These are phyloP conservation scores for Arctium minus DNA, from an alignment of 129 eudicot genomes.

Conservation along the genomic window DNA sequence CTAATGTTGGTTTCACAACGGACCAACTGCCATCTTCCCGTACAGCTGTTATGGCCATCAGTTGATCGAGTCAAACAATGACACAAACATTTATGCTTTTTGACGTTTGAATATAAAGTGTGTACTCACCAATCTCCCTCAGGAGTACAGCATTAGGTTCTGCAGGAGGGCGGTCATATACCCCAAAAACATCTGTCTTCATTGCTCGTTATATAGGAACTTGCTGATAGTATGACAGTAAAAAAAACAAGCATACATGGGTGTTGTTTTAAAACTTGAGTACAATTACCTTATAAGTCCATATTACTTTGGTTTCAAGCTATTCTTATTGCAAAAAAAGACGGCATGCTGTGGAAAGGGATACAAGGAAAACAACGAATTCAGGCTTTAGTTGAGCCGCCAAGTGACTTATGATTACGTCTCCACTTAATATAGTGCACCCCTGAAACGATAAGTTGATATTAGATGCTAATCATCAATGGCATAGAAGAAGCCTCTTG, in stretches of 20 bases:
- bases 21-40: slow-evolving; percentile 87
- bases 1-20: slow-evolving; percentile 59
- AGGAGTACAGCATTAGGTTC: slow-evolving; percentile 80
- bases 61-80: slow-evolving; percentile 6
- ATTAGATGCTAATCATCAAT: slow-evolving; percentile 11
- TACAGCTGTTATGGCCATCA: slow-evolving; percentile 57
- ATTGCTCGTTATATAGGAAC: slow-evolving; percentile 36
- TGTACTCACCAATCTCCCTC: slow-evolving; percentile 77
- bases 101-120: neutral
- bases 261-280: neutral
- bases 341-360: slow-evolving; percentile 26
- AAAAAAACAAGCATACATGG: neutral
- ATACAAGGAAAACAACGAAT: slow-evolving; percentile 96
- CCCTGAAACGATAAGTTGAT: slow-evolving; percentile 43
- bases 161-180: slow-evolving; percentile 91
- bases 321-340: neutral
- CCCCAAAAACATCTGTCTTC: slow-evolving; percentile 94
- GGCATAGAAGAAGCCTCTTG: slow-evolving; percentile 1
- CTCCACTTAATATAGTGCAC: slow-evolving; percentile 97
- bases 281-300: neutral
- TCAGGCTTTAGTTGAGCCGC: slow-evolving; percentile 73
- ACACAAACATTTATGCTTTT: neutral
- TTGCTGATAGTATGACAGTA: neutral
- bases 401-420: slow-evolving; percentile 87
- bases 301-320: neutral